phyloP scores from a whole-genome alignment of 2,329 filamentous ascomycete genomes.

The Fusarium clavum region DNA sequence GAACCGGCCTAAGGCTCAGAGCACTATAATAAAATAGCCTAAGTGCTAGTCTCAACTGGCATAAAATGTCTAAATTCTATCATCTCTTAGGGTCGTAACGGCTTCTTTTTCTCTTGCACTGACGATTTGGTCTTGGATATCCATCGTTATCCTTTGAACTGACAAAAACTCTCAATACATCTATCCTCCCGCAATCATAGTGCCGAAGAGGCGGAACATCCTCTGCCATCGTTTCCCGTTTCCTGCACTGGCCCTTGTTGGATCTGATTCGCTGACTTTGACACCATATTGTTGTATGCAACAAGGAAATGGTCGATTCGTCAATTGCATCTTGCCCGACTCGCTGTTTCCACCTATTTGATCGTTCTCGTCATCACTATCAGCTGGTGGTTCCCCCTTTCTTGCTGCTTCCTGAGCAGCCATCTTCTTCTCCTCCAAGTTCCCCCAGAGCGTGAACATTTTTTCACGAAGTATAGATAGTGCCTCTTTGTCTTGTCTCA shows the following conservation, averaged over 20 bases:
- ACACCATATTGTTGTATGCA: slow-evolving; percentile 79
- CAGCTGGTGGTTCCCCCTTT: slow-evolving; percentile 53
- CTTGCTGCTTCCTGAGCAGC: slow-evolving; percentile 42
- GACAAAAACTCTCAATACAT: background rate
- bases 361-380: slow-evolving; percentile 52
- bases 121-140: background rate
- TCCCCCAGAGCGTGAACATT: slow-evolving; percentile 85
- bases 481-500: slow-evolving; percentile 63
- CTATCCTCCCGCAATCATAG: slow-evolving; percentile 60
- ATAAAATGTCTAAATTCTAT: background rate
- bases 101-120: background rate
- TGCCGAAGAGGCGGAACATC: slow-evolving; percentile 73
- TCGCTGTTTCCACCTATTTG: slow-evolving; percentile 8
- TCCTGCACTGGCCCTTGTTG: slow-evolving; percentile 58
- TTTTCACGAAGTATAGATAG: slow-evolving; percentile 72
- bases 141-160: background rate
- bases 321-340: slow-evolving; percentile 43
- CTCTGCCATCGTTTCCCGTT: slow-evolving; percentile 67
- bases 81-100: background rate
- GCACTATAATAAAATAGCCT: background rate
- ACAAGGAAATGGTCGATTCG: slow-evolving; percentile 73
- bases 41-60: background rate
- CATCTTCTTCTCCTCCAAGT: slow-evolving; percentile 73
- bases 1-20: background rate
- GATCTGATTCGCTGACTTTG: slow-evolving; percentile 55